Evolutionary conservation across 441 rosid genomes (phyloP), one percentile per base, ranked within the genome.

Genomic region (Aleurites moluccanus): DNA sequence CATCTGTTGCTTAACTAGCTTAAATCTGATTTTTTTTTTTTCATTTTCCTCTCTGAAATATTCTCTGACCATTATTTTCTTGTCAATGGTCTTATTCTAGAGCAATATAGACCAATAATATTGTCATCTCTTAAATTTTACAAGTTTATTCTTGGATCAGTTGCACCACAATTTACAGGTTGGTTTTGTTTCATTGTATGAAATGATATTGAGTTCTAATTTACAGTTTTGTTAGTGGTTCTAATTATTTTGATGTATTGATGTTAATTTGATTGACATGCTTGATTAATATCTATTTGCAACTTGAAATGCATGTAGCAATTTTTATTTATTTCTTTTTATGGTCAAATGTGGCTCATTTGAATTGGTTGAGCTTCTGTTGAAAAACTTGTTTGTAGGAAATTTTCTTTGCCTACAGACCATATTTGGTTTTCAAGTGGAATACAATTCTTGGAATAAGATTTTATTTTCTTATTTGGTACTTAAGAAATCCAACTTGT

Each of bases 151-250:
- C 98, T 96, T 8, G 99, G 99, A 38, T 92, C 99, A n/a, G 97
- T 96, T 68, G 97, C 98, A 56, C 99, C 98, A 23, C 98, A 96
- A 56, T 93, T 96, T 76, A 96, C 97, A 90, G 97, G 99, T 93
- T 57, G 73, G 77, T 69, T 81, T 55, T 28, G 25, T 45, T 62
- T 45, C 6, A 10, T n/a, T 57, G 61, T 21, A 16, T 59, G 40
- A 7, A 14, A 63, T 52, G 38, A 21, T 53, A 20, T 10, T 45
- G 42, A 47, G 38, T 35, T 60, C 30, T 35, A 10, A 20, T 52
- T 57, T 45, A 42, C 53, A 4, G 20, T 60, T 71, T 60, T 40
- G 40, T 28, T 11, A 10, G 0, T 44, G 40, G 15, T 7, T 23
- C 25, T 25, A 42, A 30, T 53, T 55, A 6, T 33, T 69, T n/a